These are phyloP conservation scores for Sclerotinia spermophila DNA, from an alignment of 2,329 filamentous ascomycete species.

Conservation along the genomic window DNA sequence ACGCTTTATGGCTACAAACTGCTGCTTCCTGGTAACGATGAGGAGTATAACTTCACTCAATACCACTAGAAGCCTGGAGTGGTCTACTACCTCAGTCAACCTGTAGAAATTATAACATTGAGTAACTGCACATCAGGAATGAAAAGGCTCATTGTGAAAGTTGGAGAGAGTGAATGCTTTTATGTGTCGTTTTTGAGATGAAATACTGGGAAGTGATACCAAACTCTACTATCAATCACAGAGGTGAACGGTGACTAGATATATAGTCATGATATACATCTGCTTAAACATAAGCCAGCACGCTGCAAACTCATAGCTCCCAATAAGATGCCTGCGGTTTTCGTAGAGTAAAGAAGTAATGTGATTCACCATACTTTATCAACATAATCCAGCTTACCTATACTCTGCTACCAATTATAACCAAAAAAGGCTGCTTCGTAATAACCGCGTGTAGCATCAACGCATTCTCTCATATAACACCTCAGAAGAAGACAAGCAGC, in stretches of 20 bases:
- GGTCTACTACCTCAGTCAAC: neutral
- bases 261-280: neutral
- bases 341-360: neutral
- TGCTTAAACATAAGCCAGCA: neutral
- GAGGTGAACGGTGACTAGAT: neutral
- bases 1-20: neutral
- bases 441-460: neutral
- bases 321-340: neutral
- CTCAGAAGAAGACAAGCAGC: neutral
- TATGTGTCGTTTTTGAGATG: neutral
- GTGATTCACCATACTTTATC: neutral
- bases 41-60: neutral
- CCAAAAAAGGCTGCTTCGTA: neutral
- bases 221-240: neutral
- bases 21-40: neutral
- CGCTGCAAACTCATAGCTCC: neutral
- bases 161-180: neutral
- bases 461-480: neutral
- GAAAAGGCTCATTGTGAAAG: neutral
- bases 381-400: neutral
- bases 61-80: neutral
- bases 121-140: neutral
- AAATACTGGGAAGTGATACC: neutral
- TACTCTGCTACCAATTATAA: neutral
- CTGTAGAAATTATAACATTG: neutral